Conservation (phyloP, 306 rosid species). For the barrel medic (Medicago truncatula) region MtrunA17r5.0-ANR NC_053047.1:39641501-39642000, state of each 20-base stretch:
- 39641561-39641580: background rate
- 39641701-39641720: background rate
- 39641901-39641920: too few relatives aligned
- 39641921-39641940: too few relatives aligned
- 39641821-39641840: background rate
- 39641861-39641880: background rate
- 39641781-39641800: background rate
- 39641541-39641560: slow-evolving; percentile 22
- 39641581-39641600: slow-evolving; percentile 4
- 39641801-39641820: background rate
- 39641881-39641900: too few relatives aligned
- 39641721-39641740: background rate
- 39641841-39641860: background rate
- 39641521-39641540: slow-evolving; percentile 24
- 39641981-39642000: too few relatives aligned
- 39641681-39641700: background rate
- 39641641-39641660: background rate
- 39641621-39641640: background rate
- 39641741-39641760: background rate
- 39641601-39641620: background rate
- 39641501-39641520: slow-evolving; percentile 29
- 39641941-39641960: too few relatives aligned
- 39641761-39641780: background rate
- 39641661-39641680: background rate
- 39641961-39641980: too few relatives aligned